phyloP scores from a whole-genome alignment of 2,329 filamentous ascomycete species.

The Plectosphaerella cucumerina region DNA sequence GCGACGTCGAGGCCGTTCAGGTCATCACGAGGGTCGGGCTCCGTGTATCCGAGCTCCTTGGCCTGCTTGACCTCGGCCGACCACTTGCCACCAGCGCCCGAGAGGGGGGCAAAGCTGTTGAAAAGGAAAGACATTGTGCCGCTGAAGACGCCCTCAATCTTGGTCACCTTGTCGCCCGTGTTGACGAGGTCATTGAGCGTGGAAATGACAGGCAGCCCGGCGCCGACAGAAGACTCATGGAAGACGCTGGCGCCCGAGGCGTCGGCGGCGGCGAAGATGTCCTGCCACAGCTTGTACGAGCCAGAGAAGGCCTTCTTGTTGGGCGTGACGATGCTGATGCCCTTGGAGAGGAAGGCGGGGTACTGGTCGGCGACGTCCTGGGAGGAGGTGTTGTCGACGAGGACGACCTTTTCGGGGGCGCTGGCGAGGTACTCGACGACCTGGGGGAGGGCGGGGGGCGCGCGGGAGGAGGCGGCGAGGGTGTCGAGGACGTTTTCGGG shows the following conservation, averaged over 20 bases:
- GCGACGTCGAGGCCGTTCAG: slow-evolving; percentile 87
- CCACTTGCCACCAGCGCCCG: slow-evolving; percentile 75
- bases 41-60: slow-evolving; percentile 88
- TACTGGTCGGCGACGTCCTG: slow-evolving; percentile 81
- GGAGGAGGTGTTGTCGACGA: slow-evolving; percentile 95
- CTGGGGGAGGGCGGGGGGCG: slow-evolving; percentile 63
- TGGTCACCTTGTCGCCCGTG: slow-evolving; percentile 86
- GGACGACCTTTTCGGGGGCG: slow-evolving; percentile 72
- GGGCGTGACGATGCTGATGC: slow-evolving; percentile 88
- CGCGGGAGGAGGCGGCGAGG: slow-evolving; percentile 59
- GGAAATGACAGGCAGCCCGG: slow-evolving; percentile 87
- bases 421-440: slow-evolving; percentile 73
- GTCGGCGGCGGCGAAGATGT: slow-evolving; percentile 74
- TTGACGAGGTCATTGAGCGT: slow-evolving; percentile 92
- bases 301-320: slow-evolving; percentile 98
- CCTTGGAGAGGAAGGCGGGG: slow-evolving; percentile 72
- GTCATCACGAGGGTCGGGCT: slow-evolving; percentile 83
- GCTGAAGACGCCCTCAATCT: slow-evolving; percentile 95
- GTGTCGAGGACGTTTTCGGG: slow-evolving; percentile 57
- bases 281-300: slow-evolving; percentile 74
- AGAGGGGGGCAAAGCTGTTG: slow-evolving; percentile 88
- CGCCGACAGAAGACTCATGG: slow-evolving; percentile 93
- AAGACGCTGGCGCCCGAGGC: slow-evolving; percentile 76
- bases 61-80: slow-evolving; percentile 88
- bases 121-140: slow-evolving; percentile 98